Conservation (phyloP, 1,284 basidiomycete species). For the Tausonia pullulans region DNA sequence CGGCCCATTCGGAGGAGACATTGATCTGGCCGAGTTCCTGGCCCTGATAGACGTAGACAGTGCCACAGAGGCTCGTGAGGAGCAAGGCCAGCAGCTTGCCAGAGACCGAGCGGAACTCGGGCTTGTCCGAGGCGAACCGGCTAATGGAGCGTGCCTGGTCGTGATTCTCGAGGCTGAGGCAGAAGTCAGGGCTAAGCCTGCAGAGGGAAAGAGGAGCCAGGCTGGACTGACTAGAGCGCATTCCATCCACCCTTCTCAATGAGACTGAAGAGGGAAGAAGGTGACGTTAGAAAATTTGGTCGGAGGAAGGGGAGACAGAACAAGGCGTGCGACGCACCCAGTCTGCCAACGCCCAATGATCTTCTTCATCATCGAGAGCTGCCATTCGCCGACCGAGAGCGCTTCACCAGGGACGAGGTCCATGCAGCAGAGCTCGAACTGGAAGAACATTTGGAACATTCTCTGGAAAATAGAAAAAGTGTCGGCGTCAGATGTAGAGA, state of each 20-base stretch:
- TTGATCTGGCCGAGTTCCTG: constrained; percentile 61
- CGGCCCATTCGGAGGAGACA: constrained; percentile 36
- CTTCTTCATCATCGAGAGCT: constrained; percentile 46
- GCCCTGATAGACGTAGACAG: constrained; percentile 62
- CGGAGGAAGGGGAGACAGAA: too few species aligned
- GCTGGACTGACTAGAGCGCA: constrained; percentile 23
- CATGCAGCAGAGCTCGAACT: constrained; percentile 44
- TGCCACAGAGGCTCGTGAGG: constrained; percentile 51
- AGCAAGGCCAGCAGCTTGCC: constrained; percentile 56
- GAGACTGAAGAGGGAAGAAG: constrained; percentile 30
- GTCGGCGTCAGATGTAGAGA: too few species aligned
- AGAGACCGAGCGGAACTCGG: constrained; percentile 44
- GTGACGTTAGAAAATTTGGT: too few species aligned
- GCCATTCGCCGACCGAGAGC: constrained; percentile 35
- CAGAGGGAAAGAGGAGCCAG: constrained; percentile 2
- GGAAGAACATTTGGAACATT: constrained; percentile 26
- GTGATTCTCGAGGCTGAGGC: constrained; percentile 33
- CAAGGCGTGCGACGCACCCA: too few species aligned
- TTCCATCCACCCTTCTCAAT: constrained; percentile 54
- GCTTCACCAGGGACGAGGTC: constrained; percentile 23
- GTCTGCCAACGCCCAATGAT: constrained; percentile 51
- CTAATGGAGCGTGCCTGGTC: constrained; percentile 54
- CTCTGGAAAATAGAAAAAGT: constrained; percentile 34
- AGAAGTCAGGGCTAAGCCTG: constrained; percentile 9
- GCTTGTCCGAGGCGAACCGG: constrained; percentile 51